phyloP scores from a whole-genome alignment of 1,139 yeast genomes.

The Yamadazyma spencermartinsiae region DNA sequence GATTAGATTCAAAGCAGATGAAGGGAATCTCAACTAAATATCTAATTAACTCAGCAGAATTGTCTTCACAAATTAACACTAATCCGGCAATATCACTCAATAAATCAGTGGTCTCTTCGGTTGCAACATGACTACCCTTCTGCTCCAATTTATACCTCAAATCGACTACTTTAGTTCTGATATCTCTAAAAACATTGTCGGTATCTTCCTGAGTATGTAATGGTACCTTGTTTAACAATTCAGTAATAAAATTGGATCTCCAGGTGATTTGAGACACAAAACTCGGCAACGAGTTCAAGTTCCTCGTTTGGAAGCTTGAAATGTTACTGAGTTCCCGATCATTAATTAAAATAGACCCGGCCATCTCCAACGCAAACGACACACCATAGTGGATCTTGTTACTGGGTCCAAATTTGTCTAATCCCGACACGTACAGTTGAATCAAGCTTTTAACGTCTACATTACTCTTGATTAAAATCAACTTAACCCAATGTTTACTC shows the following conservation, averaged over 20 bases:
- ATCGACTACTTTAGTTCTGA: slow-evolving; percentile 18
- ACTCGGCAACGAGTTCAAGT: slow-evolving; percentile 64
- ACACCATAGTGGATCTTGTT: slow-evolving; percentile 69
- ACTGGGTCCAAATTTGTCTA: slow-evolving; percentile 31
- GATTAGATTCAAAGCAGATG: slow-evolving; percentile 55
- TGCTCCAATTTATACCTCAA: slow-evolving; percentile 15
- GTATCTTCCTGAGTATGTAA: slow-evolving; percentile 32
- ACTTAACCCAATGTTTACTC: slow-evolving; percentile 67
- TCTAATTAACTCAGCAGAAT: slow-evolving; percentile 53
- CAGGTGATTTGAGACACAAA: slow-evolving; percentile 79
- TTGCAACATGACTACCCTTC: slow-evolving; percentile 16
- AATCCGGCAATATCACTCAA: slow-evolving; percentile 53
- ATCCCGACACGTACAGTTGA: slow-evolving; percentile 64
- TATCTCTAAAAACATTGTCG: slow-evolving; percentile 27
- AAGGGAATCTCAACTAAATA: slow-evolving; percentile 75
- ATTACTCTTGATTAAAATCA: slow-evolving; percentile 54
- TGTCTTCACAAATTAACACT: slow-evolving; percentile 44
- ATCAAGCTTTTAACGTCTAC: slow-evolving; percentile 77
- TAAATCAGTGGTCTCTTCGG: slow-evolving; percentile 39
- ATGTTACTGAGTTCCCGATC: slow-evolving; percentile 57
- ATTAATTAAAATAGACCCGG: slow-evolving; percentile 64
- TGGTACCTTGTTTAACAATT: slow-evolving; percentile 37
- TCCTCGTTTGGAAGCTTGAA: slow-evolving; percentile 25
- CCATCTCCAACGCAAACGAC: slow-evolving; percentile 87
- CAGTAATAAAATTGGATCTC: slow-evolving; percentile 56